Evolutionary conservation across 352 stramenopile species (phyloP).

Genomic region (Phytopythium helicoides): DNA sequence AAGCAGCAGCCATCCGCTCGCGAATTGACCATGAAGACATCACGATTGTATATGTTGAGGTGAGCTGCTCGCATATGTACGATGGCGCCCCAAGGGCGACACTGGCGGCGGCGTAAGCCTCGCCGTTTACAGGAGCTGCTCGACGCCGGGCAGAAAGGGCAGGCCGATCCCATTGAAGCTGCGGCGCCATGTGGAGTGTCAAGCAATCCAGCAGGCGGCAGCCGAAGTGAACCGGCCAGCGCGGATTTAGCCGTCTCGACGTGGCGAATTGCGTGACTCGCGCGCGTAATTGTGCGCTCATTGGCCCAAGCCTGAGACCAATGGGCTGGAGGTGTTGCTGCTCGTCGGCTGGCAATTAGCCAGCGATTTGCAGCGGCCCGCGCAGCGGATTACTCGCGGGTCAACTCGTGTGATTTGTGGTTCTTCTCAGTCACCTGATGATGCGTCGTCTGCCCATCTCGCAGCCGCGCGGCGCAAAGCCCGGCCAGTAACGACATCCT

Average conservation of each 20-base stretch:
- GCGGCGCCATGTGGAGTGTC: constrained; percentile 1
- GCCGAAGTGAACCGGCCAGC: too few relatives aligned
- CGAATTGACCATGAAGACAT: background rate
- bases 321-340: too few relatives aligned
- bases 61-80: background rate
- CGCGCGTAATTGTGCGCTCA: too few relatives aligned
- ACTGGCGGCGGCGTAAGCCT: background rate
- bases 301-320: too few relatives aligned
- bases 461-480: constrained; percentile 1
- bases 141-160: background rate
- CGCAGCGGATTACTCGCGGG: background rate
- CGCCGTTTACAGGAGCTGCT: constrained; percentile 1
- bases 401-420: constrained; percentile 2
- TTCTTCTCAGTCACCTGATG: constrained; percentile 4
- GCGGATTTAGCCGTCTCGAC: too few relatives aligned
- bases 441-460: background rate
- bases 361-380: background rate
- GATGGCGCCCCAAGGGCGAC: background rate
- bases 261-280: too few relatives aligned
- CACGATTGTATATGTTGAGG: background rate
- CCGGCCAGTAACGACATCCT: background rate
- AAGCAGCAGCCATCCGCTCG: background rate
- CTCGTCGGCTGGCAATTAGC: too few relatives aligned
- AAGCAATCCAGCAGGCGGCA: constrained; percentile 6
- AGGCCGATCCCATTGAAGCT: constrained; percentile 3